phyloP scores from a whole-genome alignment of 2,329 filamentous ascomycete genomes.

The Penicillium brevicompactum region DNA sequence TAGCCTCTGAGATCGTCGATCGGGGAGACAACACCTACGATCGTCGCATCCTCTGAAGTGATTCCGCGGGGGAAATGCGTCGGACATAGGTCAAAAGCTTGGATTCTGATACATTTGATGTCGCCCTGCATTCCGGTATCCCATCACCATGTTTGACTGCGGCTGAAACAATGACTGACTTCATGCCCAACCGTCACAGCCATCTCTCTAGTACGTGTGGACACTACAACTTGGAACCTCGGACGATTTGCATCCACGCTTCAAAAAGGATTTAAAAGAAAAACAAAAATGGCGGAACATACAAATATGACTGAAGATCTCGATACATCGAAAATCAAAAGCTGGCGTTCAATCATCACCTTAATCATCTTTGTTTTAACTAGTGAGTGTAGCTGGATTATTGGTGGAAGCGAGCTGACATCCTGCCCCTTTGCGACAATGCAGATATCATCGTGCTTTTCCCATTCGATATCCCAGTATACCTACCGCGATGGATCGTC shows the following conservation, averaged over 20 bases:
- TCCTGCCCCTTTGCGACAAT: background rate
- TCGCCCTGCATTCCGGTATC: conserved; percentile 12
- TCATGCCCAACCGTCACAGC: background rate
- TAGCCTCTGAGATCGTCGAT: background rate
- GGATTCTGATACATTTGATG: background rate
- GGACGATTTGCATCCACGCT: background rate
- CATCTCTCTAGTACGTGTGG: background rate
- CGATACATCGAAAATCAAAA: conserved; percentile 59
- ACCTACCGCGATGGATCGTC: conserved; percentile 56
- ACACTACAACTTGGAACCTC: background rate
- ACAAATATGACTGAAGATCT: conserved; percentile 37
- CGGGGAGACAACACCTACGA: background rate
- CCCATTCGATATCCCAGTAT: conserved; percentile 67
- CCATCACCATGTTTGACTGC: conserved; percentile 2
- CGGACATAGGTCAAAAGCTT: background rate
- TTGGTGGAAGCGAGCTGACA: background rate
- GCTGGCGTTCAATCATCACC: conserved; percentile 71
- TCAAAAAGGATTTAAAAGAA: background rate
- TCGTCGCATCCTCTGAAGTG: background rate
- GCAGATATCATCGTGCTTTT: conserved; percentile 70
- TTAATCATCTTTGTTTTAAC: conserved; percentile 69
- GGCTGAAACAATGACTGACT: conserved; percentile 8
- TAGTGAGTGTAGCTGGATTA: conserved; percentile 55
- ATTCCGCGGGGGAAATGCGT: background rate
- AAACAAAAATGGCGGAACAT: background rate